Conservation (phyloP, 2,329 filamentous ascomycete genomes). For the Gnomoniopsis smithogilvyi region DNA sequence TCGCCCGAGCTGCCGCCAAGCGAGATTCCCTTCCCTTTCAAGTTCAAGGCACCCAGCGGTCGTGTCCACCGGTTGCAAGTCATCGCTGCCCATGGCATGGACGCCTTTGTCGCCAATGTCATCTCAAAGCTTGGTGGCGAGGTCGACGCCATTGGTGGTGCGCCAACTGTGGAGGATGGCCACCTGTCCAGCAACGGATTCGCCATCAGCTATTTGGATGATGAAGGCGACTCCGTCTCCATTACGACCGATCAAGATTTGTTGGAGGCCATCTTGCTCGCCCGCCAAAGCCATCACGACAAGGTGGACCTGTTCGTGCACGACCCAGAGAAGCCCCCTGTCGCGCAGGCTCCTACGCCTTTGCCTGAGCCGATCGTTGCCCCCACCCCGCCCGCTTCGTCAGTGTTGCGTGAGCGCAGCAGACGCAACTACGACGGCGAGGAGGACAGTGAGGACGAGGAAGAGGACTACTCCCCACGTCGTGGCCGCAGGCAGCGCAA, state of each 20-base stretch:
- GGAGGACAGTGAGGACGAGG: slow-evolving; percentile 44
- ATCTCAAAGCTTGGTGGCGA: slow-evolving; percentile 82
- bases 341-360: slow-evolving; percentile 55
- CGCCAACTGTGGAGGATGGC: slow-evolving; percentile 74
- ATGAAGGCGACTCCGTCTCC: slow-evolving; percentile 93
- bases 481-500: slow-evolving; percentile 39
- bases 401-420: slow-evolving; percentile 49
- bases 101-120: slow-evolving; percentile 73
- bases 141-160: slow-evolving; percentile 78
- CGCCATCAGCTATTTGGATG: slow-evolving; percentile 91
- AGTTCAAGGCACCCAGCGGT: slow-evolving; percentile 96
- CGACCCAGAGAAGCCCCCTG: slow-evolving; percentile 83
- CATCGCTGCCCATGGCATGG: slow-evolving; percentile 73
- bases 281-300: slow-evolving; percentile 72
- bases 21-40: slow-evolving; percentile 89
- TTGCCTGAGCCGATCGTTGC: slow-evolving; percentile 35
- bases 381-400: slow-evolving; percentile 47
- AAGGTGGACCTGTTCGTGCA: slow-evolving; percentile 98
- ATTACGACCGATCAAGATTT: slow-evolving; percentile 96
- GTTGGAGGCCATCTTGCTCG: slow-evolving; percentile 81
- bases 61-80: slow-evolving; percentile 92
- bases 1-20: slow-evolving; percentile 54
- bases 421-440: slow-evolving; percentile 45
- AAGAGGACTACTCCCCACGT: slow-evolving; percentile 36
- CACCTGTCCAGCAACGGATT: slow-evolving; percentile 75